Percentiles rank a stretch among this genome's conserved stretches.
These are phyloP conservation scores for Lanmaoa rubissima DNA, from an alignment of 768 basidiomycete genomes.

Conservation along the genomic window DNA sequence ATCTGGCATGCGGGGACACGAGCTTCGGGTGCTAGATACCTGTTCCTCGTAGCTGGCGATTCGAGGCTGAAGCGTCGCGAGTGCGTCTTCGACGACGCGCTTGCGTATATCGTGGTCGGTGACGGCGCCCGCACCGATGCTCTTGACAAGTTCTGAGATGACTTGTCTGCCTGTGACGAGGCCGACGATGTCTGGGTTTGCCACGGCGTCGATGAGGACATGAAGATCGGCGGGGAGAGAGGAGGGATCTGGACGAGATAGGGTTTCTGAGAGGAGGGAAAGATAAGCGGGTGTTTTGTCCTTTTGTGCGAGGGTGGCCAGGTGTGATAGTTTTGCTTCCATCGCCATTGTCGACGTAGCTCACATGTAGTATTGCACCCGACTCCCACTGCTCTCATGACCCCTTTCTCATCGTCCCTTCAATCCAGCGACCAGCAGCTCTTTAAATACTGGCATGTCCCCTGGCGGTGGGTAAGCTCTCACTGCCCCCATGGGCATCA, in stretches of 20 bases:
- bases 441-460: neutral
- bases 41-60: conserved; percentile 95
- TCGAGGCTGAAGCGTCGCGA: conserved; percentile 68
- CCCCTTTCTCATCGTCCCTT: neutral
- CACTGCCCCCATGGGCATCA: conserved; percentile 1
- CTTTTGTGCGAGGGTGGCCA: conserved; percentile 69
- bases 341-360: conserved; percentile 34
- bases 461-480: conserved; percentile 2
- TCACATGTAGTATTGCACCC: neutral
- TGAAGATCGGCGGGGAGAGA: conserved; percentile 58
- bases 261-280: conserved; percentile 61
- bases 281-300: conserved; percentile 80
- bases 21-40: conserved; percentile 44
- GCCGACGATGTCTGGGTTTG: conserved; percentile 77
- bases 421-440: neutral
- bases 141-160: conserved; percentile 78
- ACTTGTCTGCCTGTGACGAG: conserved; percentile 89
- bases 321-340: conserved; percentile 65
- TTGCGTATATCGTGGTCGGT: conserved; percentile 59
- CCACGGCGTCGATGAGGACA: conserved; percentile 72
- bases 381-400: neutral
- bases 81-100: conserved; percentile 71
- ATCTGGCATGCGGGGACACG: neutral
- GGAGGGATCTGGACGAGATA: conserved; percentile 49
- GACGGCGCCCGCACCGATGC: conserved; percentile 55